Evolutionary conservation across 495 filamentous ascomycete genomes (phyloP).

Genomic region (Parathielavia appendiculata): DNA sequence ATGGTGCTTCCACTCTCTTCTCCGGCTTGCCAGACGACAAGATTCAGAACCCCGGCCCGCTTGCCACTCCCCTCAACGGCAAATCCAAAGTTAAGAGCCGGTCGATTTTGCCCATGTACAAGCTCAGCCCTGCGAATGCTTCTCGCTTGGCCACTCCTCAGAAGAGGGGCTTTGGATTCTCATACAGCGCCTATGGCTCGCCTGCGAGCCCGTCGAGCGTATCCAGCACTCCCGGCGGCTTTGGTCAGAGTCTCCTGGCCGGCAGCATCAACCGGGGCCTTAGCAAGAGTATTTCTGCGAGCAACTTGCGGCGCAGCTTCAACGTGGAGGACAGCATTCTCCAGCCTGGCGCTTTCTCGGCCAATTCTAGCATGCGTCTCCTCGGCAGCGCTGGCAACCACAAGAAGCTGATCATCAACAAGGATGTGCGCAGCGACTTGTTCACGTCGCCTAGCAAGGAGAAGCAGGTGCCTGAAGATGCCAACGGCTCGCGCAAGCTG

Average conservation of each 20-base stretch:
- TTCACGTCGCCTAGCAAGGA: constrained; percentile 55
- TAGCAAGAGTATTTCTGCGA: constrained; percentile 58
- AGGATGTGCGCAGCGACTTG: constrained; percentile 72
- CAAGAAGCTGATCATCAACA: constrained; percentile 87
- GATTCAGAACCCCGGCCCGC: constrained; percentile 65
- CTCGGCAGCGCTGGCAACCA: constrained; percentile 61
- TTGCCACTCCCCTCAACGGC: constrained; percentile 80
- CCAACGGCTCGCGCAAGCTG: constrained; percentile 53
- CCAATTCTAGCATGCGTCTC: constrained; percentile 53
- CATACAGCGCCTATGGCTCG: constrained; percentile 81
- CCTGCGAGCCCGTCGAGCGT: constrained; percentile 65
- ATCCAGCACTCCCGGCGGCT: constrained; percentile 61
- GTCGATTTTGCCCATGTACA: constrained; percentile 78
- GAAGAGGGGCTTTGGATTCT: constrained; percentile 78
- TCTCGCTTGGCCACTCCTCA: constrained; percentile 76
- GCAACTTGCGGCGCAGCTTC: constrained; percentile 56
- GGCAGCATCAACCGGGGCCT: constrained; percentile 53
- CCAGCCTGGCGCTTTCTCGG: constrained; percentile 77
- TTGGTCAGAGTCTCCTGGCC: constrained; percentile 61
- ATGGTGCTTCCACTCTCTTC: constrained; percentile 78
- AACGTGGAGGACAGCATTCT: constrained; percentile 72
- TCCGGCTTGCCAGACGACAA: constrained; percentile 58
- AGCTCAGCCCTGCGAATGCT: constrained; percentile 74
- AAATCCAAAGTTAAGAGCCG: constrained; percentile 64
- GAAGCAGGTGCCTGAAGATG: constrained; percentile 34